These are phyloP conservation scores for Collybia sp. DNA, from an alignment of 768 basidiomycete genomes.

Conservation along the genomic window DNA sequence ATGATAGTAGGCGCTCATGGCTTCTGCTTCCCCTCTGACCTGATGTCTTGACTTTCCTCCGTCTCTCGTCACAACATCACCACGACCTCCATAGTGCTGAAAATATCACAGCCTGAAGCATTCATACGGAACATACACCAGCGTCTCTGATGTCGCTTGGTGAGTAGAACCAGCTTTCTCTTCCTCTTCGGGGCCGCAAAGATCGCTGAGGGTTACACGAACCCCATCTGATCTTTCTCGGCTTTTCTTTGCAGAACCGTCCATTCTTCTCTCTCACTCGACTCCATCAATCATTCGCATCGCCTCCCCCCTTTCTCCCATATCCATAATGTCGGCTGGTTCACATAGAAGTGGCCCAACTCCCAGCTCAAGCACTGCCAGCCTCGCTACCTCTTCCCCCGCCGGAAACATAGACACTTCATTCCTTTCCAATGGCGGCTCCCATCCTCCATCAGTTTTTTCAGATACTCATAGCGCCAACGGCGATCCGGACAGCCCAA, in stretches of 20 bases:
- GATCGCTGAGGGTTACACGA: too few relatives aligned
- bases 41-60: slow-evolving; percentile 20
- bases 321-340: slow-evolving; percentile 8
- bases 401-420: not conserved
- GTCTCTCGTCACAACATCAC: slow-evolving; percentile 3
- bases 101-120: too few relatives aligned
- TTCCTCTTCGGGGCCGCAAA: not conserved
- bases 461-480: slow-evolving; percentile 17
- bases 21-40: slow-evolving; percentile 13
- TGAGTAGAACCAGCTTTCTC: slow-evolving; percentile 10
- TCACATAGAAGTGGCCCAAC: slow-evolving; percentile 4
- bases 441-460: slow-evolving; percentile 11
- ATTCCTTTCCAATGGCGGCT: slow-evolving; percentile 7
- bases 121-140: not conserved
- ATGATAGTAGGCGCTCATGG: slow-evolving; percentile 10
- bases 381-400: slow-evolving; percentile 1
- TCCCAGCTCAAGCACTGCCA: slow-evolving; percentile 9
- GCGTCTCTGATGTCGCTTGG: slow-evolving; percentile 13
- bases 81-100: not conserved
- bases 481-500: slow-evolving; percentile 15
- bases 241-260: not conserved
- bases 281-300: not conserved
- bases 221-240: too few relatives aligned
- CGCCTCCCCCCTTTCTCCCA: slow-evolving; percentile 4
- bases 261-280: not conserved